phyloP scores from a whole-genome alignment of 1,284 basidiomycete species.

The Sporisorium graminicola region DNA sequence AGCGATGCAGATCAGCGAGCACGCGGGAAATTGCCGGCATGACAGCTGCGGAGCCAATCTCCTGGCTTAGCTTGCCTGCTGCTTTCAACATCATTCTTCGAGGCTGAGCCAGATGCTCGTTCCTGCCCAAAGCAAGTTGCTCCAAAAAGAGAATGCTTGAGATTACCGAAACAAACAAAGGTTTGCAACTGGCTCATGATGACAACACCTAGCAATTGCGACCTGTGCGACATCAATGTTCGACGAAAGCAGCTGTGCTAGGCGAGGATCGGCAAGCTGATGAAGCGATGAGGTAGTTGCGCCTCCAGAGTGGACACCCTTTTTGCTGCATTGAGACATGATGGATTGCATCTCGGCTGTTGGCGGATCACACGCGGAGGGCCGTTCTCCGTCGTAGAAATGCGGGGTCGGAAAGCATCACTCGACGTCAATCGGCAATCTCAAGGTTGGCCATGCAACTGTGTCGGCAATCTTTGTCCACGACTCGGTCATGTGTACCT shows the following conservation, averaged over 20 bases:
- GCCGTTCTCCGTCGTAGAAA: not conserved
- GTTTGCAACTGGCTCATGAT: not conserved
- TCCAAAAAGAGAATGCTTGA: not conserved
- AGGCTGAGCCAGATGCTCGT: not conserved
- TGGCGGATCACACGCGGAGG: conserved; percentile 6
- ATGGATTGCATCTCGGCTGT: conserved; percentile 24
- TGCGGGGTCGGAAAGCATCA: not conserved
- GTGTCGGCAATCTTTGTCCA: conserved; percentile 3
- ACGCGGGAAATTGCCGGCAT: conserved; percentile 12
- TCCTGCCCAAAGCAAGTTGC: no score
- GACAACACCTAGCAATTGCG: not conserved
- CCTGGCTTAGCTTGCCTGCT: not conserved
- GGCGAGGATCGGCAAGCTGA: conserved; percentile 28
- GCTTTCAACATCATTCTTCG: not conserved
- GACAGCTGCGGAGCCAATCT: not conserved
- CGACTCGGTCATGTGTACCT: not conserved
- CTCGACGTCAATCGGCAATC: not conserved
- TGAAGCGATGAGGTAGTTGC: not conserved
- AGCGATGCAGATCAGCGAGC: not conserved
- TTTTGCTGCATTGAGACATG: not conserved
- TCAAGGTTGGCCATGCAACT: not conserved
- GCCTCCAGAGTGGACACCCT: not conserved
- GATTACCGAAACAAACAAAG: conserved; percentile 21
- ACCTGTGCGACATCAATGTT: not conserved
- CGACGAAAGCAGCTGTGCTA: not conserved